Conservation (phyloP, 345 rosid species). For the Jatropha curcas region DNA sequence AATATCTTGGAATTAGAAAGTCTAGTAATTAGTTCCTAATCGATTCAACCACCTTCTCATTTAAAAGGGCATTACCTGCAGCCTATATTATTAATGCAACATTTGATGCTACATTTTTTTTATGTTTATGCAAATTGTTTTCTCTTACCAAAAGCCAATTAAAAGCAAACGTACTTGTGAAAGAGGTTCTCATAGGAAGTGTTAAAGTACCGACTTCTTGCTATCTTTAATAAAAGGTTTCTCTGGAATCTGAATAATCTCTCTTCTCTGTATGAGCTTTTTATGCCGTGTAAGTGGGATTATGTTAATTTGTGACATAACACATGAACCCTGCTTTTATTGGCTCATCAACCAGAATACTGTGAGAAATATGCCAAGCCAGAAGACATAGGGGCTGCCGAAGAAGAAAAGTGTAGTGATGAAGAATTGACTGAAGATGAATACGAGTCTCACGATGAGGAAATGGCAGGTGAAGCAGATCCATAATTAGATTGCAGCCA, state of each 20-base stretch:
- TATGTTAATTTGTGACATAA: background rate
- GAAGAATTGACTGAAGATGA: constrained; percentile 56
- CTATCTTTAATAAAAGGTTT: background rate
- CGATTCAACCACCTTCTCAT: too few species aligned
- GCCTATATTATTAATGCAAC: too few species aligned
- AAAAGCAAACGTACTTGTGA: background rate
- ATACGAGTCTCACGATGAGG: constrained; percentile 48
- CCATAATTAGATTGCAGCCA: constrained; percentile 23
- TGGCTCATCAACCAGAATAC: constrained; percentile 38
- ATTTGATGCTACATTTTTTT: too few species aligned
- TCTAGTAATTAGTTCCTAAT: background rate
- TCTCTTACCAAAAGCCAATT: background rate
- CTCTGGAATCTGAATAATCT: background rate
- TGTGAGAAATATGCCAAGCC: constrained; percentile 65
- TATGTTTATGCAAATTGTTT: too few species aligned
- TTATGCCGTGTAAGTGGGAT: background rate
- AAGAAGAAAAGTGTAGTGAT: constrained; percentile 46
- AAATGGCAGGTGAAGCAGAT: constrained; percentile 53
- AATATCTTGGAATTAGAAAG: background rate
- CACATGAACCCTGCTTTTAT: background rate
- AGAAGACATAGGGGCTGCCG: constrained; percentile 40
- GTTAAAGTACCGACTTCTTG: background rate
- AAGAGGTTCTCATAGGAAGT: background rate
- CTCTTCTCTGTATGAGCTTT: background rate
- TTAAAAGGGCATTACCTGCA: background rate